Percentiles rank a stretch among this genome's conserved stretches.
These are phyloP conservation scores for Fusarium sp. DNA, from an alignment of 2,329 filamentous ascomycete species.

Conservation along the genomic window DNA sequence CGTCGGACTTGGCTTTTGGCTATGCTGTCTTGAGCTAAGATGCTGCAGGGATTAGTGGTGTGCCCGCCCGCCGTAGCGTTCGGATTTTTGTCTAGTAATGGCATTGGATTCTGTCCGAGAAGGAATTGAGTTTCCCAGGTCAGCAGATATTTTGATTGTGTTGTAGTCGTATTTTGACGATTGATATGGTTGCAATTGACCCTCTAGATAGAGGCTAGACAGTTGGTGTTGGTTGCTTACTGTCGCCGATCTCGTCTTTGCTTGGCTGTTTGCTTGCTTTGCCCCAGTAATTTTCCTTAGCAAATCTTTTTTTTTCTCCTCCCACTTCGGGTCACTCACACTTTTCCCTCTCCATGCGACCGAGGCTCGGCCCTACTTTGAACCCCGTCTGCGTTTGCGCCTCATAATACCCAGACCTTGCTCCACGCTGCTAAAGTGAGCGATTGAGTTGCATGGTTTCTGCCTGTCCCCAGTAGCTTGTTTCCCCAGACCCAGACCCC, in stretches of 20 bases:
- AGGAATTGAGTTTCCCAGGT: not conserved
- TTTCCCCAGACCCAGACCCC: slow-evolving; percentile 33
- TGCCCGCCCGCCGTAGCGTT: slow-evolving; percentile 2
- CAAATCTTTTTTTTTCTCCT: slow-evolving; percentile 21
- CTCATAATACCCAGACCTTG: slow-evolving; percentile 19
- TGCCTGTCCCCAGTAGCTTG: slow-evolving; percentile 34
- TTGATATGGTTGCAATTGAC: slow-evolving; percentile 1
- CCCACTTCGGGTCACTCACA: not conserved
- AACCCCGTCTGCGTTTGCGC: slow-evolving; percentile 1
- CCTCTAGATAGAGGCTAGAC: not conserved
- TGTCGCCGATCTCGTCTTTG: slow-evolving; percentile 2
- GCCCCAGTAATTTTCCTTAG: slow-evolving; percentile 20
- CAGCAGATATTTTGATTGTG: not conserved
- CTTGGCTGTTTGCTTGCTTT: slow-evolving; percentile 16
- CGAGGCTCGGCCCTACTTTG: slow-evolving; percentile 33
- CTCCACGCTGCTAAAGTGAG: slow-evolving; percentile 18
- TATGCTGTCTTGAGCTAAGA: not conserved
- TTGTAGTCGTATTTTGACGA: slow-evolving; percentile 20
- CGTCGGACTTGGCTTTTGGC: slow-evolving; percentile 29
- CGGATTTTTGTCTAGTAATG: not conserved
- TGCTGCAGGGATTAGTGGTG: slow-evolving; percentile 11
- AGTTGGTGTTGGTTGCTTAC: not conserved
- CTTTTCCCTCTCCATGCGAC: slow-evolving; percentile 15
- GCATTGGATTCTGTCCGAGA: not conserved
- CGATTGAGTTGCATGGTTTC: slow-evolving; percentile 29